A percentile compares a stretch with the other conserved stretches of the same genome.
phyloP scores from a whole-genome alignment of 2,329 filamentous ascomycete genomes.

The Chaetomiaceae sp. region DNA sequence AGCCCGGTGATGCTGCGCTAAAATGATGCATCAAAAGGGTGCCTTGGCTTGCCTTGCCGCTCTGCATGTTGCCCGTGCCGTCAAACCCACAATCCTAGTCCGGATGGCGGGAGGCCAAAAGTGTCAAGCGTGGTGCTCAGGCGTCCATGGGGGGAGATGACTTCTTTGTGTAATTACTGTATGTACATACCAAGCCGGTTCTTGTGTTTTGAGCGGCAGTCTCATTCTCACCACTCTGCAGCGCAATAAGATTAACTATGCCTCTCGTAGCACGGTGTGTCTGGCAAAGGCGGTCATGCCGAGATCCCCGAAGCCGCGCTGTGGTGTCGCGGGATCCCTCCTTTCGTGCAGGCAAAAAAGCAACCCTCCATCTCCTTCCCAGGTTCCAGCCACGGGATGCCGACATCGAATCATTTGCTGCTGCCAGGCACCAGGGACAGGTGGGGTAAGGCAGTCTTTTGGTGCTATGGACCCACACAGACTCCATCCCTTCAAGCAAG shows the following conservation, averaged over 20 bases:
- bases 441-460: neutral
- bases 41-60: conserved; percentile 2
- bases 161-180: no score
- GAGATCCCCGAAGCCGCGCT: neutral
- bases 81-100: neutral
- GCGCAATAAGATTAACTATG: neutral
- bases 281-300: neutral
- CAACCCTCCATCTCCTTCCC: neutral
- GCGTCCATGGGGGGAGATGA: no score
- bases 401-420: neutral
- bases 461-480: neutral
- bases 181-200: no score
- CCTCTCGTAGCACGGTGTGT: neutral
- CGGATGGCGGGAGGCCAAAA: neutral
- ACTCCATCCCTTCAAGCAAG: neutral
- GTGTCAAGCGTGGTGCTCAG: no score
- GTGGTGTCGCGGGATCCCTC: neutral
- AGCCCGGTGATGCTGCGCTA: neutral
- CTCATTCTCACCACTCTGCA: no score
- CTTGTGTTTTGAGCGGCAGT: no score
- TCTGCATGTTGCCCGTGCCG: neutral
- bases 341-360: neutral
- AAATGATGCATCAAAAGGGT: neutral
- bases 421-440: conserved; percentile 2
- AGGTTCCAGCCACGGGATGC: neutral